phyloP scores from a whole-genome alignment of 2,329 filamentous ascomycete species.

The Cercospora berteroae region DNA sequence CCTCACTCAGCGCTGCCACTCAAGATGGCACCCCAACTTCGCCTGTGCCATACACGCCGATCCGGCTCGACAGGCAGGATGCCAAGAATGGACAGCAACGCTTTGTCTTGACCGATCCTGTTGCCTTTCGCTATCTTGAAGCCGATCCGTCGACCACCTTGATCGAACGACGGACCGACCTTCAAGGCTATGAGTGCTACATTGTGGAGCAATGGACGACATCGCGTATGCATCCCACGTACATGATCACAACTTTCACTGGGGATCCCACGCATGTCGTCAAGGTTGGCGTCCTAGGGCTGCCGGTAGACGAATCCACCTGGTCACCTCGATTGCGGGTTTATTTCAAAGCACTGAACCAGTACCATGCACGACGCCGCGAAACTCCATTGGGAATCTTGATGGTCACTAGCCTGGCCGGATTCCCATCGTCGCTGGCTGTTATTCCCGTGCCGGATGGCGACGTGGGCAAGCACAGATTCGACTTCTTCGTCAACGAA shows the following conservation, averaged over 20 bases:
- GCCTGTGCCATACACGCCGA: constrained; percentile 17
- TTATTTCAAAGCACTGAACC: constrained; percentile 82
- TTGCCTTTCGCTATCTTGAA: constrained; percentile 74
- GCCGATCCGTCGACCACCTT: constrained; percentile 76
- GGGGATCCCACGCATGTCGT: constrained; percentile 77
- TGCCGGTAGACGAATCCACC: constrained; percentile 72
- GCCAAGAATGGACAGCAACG: constrained; percentile 49
- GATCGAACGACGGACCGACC: constrained; percentile 65
- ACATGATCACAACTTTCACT: constrained; percentile 89
- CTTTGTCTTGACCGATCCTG: constrained; percentile 64
- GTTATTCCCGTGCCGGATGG: constrained; percentile 89
- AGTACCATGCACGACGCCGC: constrained; percentile 80
- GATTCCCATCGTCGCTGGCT: constrained; percentile 85
- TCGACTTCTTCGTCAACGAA: constrained; percentile 90
- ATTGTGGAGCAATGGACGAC: constrained; percentile 97
- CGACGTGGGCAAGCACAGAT: constrained; percentile 74
- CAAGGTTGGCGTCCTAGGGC: constrained; percentile 74
- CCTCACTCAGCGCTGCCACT: neutral
- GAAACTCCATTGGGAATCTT: constrained; percentile 79
- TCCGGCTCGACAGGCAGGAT: constrained; percentile 8
- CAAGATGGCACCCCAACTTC: constrained; percentile 16
- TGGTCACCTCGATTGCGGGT: constrained; percentile 78
- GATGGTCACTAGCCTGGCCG: constrained; percentile 91
- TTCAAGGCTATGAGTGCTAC: constrained; percentile 88
- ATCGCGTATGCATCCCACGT: constrained; percentile 83